Percentiles rank a stretch among this genome's conserved stretches.
phyloP scores from a whole-genome alignment of 495 filamentous ascomycete species.

The Penicillium soppii region DNA sequence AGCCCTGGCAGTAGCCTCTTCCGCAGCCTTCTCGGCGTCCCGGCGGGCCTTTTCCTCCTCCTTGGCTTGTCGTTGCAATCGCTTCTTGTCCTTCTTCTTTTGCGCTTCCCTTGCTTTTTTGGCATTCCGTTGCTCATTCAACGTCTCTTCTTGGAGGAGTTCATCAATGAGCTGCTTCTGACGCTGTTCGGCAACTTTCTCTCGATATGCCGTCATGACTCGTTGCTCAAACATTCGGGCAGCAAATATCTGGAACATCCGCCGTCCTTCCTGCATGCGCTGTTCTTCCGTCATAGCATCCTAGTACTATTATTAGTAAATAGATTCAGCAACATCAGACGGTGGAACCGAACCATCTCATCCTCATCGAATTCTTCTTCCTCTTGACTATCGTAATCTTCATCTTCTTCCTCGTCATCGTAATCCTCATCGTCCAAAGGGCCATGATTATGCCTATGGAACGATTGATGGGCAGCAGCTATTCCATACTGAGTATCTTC shows the following conservation, averaged over 20 bases:
- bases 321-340: slow-evolving; percentile 12
- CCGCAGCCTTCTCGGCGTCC: slow-evolving; percentile 88
- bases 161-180: slow-evolving; percentile 91
- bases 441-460: slow-evolving; percentile 63
- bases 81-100: slow-evolving; percentile 88
- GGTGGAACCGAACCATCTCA: slow-evolving; percentile 61
- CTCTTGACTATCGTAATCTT: slow-evolving; percentile 83
- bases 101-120: slow-evolving; percentile 93
- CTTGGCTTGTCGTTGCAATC: slow-evolving; percentile 77
- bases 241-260: slow-evolving; percentile 99
- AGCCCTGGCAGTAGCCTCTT: slow-evolving; percentile 74
- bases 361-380: slow-evolving; percentile 85
- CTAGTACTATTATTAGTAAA: slow-evolving; percentile 42
- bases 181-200: slow-evolving; percentile 91
- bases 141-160: slow-evolving; percentile 75
- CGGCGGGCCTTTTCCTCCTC: slow-evolving; percentile 85
- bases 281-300: slow-evolving; percentile 97
- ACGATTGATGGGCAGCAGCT: slow-evolving; percentile 55
- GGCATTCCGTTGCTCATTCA: slow-evolving; percentile 74
- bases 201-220: slow-evolving; percentile 93
- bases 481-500: slow-evolving; percentile 78
- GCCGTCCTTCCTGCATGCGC: slow-evolving; percentile 95
- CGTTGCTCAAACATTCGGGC: slow-evolving; percentile 99
- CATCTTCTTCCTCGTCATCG: slow-evolving; percentile 73
- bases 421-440: slow-evolving; percentile 73